Base-by-base conservation (phyloP, 441 rosid species). In the Codiaeum variegatum region DNA sequence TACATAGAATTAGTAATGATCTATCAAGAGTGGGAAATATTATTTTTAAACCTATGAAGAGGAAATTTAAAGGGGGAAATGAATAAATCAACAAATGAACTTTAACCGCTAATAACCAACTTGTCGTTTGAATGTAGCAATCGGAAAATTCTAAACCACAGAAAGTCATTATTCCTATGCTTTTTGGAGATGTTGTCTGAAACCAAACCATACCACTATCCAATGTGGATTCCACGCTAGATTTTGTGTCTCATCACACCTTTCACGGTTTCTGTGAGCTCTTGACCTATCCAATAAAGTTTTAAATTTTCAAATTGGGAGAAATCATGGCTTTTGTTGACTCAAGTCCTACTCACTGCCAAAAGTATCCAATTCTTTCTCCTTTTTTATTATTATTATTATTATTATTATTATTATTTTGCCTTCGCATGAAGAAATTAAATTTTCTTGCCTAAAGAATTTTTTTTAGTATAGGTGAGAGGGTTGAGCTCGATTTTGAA, bases 21-120 rank as follows among this genome's bases (percentile, higher is more conserved):
- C n/a, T n/a, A n/a, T n/a, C n/a, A n/a, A n/a, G n/a, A n/a, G n/a
- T n/a, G n/a, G n/a, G n/a, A n/a, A n/a, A n/a, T n/a, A n/a, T n/a
- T n/a, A n/a, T n/a, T n/a, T n/a, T n/a, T n/a, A n/a, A n/a, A n/a
- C n/a, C n/a, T n/a, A n/a, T n/a, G n/a, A n/a, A n/a, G n/a, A n/a
- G n/a, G n/a, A n/a, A n/a, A n/a, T n/a, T 38, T 62, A 21, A 4
- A 32, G 15, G 72, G 70, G 32, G 4, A 46, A 32, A 28, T 24
- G 16, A 34, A 74, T 55, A 15, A 68, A 52, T 23, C 0, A 3
- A 1, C 6, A 4, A 55, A 3, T 18, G 51, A 56, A 44, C n/a
- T 51, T 69, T 62, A 83, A 83, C 82, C 49, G 84, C 75, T 71
- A 49, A 59, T 76, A 78, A 74, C 82, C 74, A 78, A 66, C 81